Base-by-base conservation (phyloP, 495 filamentous ascomycete genomes). In the Podospora conica region DNA sequence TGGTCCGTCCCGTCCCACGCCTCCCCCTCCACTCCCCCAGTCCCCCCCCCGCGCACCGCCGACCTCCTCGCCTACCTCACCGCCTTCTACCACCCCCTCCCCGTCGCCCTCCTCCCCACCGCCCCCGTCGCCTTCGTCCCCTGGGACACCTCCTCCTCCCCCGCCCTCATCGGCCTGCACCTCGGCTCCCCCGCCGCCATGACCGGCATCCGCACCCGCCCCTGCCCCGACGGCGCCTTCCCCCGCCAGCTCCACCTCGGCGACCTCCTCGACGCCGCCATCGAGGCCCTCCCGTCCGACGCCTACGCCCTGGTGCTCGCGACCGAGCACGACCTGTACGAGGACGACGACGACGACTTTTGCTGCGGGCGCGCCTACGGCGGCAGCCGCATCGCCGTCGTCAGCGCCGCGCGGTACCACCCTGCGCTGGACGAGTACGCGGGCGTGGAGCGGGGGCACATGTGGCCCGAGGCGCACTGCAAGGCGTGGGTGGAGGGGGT, bases 331-430 rank as follows among this genome's bases (percentile, higher is more conserved):
- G 89, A 91, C 70, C 71, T 90, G 53, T 90, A 85, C 71, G 87
- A 90, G 70, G 83, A 85, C 68, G 85, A 87, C 3, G 83, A 89
- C 4, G 88, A 90, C 65, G 83, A 84, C 28, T 90, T 89, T 66
- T 86, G 82, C 65, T 90, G 87, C 69, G 89, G 88, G 3, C 78
- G 85, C 27, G 88, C 89, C 20, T 90, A 89, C 66, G 88, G 87
- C 15, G 85, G 81, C 1, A 84, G 81, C 66, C 76, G 88, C 6
- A 78, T 90, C 5, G 78, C 81, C 1, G 83, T 90, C 7, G 85
- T 90, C 1, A 86, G 83, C 0, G 81, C 76, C 11, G 81, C 87
- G 3, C 74, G 88, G 63, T 90, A 91, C 66, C 73, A 86, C 59
- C 87, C 87, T 0, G 29, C 24, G 0, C 73, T 88, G 8, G 86